phyloP scores from a whole-genome alignment of 2,329 filamentous ascomycete genomes.

The Sporothrix luriei region DNA sequence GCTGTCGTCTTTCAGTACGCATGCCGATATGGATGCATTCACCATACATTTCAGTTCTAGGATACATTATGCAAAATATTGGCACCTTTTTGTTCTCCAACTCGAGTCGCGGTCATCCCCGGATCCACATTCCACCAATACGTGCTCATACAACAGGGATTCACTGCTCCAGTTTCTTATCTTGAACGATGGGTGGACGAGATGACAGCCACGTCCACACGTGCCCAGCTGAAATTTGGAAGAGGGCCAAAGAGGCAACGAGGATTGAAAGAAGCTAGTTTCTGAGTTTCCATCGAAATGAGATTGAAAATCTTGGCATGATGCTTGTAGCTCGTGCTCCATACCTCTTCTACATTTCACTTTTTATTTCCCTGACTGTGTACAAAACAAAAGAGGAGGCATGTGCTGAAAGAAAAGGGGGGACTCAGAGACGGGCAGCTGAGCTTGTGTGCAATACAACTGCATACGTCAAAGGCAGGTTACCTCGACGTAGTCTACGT shows the following conservation, averaged over 20 bases:
- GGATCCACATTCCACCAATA: slow-evolving; percentile 1
- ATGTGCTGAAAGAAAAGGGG: neutral
- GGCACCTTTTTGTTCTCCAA: neutral
- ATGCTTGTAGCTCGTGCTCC: neutral
- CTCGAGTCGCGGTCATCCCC: neutral
- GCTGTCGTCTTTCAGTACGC: neutral
- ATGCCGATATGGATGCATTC: neutral
- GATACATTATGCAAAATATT: slow-evolving; percentile 1
- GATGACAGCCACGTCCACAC: neutral
- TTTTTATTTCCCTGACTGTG: neutral
- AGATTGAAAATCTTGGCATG: slow-evolving; percentile 15
- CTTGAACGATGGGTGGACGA: neutral
- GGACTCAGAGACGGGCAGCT: no score
- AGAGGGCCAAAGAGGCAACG: neutral
- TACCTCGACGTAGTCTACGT: neutral
- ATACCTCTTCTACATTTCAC: neutral
- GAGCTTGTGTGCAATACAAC: no score
- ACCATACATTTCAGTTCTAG: neutral
- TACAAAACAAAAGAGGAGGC: neutral
- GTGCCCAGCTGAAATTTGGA: slow-evolving; percentile 8
- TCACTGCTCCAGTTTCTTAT: slow-evolving; percentile 15
- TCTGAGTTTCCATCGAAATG: slow-evolving; percentile 1
- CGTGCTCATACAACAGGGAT: neutral
- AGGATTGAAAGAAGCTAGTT: neutral
- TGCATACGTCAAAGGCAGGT: neutral